Base-by-base conservation (phyloP, 352 stramenopile species). In the Pythium brachiatum region DNA sequence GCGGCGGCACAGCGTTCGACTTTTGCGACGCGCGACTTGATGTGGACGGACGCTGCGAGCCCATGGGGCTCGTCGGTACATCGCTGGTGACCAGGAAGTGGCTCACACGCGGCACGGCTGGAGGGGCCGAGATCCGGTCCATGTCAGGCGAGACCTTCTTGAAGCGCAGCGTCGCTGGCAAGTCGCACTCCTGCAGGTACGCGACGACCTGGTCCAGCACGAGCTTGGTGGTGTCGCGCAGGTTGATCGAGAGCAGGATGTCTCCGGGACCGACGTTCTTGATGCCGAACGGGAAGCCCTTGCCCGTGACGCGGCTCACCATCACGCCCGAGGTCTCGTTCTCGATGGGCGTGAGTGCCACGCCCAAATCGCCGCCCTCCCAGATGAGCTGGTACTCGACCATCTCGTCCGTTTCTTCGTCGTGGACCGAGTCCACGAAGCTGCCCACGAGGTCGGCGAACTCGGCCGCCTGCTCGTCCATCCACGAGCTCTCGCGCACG, bases 311-410 rank as follows among this genome's bases (percentile, higher is more conserved):
- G 54, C 86, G 86, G 46, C 82, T 92, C 52, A 95, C 86, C 27
- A 78, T 76, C 47, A 95, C 83, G 60, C 86, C 72, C 26, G 72
- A 70, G 29, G 70, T 66, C 15, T 66, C 72, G 20, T 73, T 81
- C 53, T 92, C 82, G 32, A 89, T 62, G 34, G 82, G 88, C 59
- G 86, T 95, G 57, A 95, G 83, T 47, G 86, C 86, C 23, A 95
- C 83, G 52, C 86, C 86, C 60, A 95, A 62, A 64, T 95, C 86
- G 32, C 86, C 86, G 34, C 86, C 86, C 59, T 95, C 86, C 86
- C 86, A 95, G 67, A 95, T 95, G 57, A 95, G 77, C 68, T 95
- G 86, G 74, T 95, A 95, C 73, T 95, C 86, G 61, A 90, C 69
- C 69, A 92, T 88, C 62, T 93, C 82, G 63, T 94, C 86, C 58